Conservation (phyloP, 2,329 filamentous ascomycete genomes). For the Boeremia exigua region DNA sequence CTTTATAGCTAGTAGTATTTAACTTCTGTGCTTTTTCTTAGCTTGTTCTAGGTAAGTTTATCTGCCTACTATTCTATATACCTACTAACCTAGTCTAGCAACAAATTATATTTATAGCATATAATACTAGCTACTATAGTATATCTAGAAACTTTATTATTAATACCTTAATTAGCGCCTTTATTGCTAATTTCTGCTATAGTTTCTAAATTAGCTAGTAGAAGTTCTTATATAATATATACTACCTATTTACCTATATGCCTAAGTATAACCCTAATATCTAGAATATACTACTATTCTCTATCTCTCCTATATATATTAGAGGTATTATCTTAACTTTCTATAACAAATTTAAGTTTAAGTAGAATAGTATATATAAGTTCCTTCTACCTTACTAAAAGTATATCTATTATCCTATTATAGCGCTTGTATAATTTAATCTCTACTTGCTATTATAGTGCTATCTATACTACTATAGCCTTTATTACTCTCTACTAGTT, state of each 20-base stretch:
- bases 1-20: slow-evolving; percentile 62
- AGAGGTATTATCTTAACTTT: slow-evolving; percentile 77
- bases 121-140: slow-evolving; percentile 68
- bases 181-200: slow-evolving; percentile 69
- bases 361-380: slow-evolving; percentile 75
- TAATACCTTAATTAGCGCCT: slow-evolving; percentile 67
- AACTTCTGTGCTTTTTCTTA: slow-evolving; percentile 63
- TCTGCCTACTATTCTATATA: background rate
- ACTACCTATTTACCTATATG: slow-evolving; percentile 70
- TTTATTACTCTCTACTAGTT: too few relatives aligned
- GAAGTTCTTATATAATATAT: slow-evolving; percentile 73
- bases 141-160: slow-evolving; percentile 65
- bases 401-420: slow-evolving; percentile 82
- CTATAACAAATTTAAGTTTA: slow-evolving; percentile 76
- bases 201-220: slow-evolving; percentile 72
- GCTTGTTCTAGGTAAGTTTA: slow-evolving; percentile 63
- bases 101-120: slow-evolving; percentile 72
- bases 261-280: slow-evolving; percentile 55
- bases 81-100: slow-evolving; percentile 53
- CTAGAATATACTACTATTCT: slow-evolving; percentile 81
- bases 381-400: slow-evolving; percentile 74
- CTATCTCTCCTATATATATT: slow-evolving; percentile 82
- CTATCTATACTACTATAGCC: slow-evolving; percentile 73
- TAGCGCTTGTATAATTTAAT: slow-evolving; percentile 85
- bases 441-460: slow-evolving; percentile 83